phyloP scores from a whole-genome alignment of 1,139 yeast species.

The Hemisphaericaspora xylofermentans region DNA sequence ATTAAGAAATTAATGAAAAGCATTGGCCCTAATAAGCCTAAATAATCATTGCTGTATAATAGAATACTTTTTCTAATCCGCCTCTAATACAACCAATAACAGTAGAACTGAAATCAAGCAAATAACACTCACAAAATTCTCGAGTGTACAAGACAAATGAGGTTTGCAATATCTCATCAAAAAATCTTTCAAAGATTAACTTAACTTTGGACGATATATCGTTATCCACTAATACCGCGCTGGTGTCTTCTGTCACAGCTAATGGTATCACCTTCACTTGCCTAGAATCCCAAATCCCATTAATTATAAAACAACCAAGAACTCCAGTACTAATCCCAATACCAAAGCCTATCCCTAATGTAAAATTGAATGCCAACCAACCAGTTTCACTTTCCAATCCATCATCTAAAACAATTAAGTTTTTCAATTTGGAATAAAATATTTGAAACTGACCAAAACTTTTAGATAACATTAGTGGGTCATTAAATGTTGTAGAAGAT shows the following conservation, averaged over 20 bases:
- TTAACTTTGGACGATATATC: neutral
- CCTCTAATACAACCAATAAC: constrained; percentile 23
- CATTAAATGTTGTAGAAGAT: constrained; percentile 25
- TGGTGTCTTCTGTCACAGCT: neutral
- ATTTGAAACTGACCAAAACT: constrained; percentile 20
- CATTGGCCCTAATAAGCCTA: neutral
- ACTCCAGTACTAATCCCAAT: constrained; percentile 26
- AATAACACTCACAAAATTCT: constrained; percentile 9
- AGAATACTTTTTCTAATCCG: constrained; percentile 26
- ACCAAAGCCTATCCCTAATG: constrained; percentile 39
- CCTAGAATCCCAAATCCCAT: constrained; percentile 3
- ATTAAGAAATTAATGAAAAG: neutral
- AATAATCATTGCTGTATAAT: neutral
- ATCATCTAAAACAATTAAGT: constrained; percentile 10
- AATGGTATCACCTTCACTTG: neutral
- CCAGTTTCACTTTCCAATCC: constrained; percentile 7
- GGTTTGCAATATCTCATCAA: constrained; percentile 4
- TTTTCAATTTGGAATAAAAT: constrained; percentile 18
- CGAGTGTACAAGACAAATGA: constrained; percentile 8
- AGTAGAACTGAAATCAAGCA: constrained; percentile 20
- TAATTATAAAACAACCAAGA: constrained; percentile 14
- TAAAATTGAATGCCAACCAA: constrained; percentile 32
- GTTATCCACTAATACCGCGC: neutral
- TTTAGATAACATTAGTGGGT: constrained; percentile 34
- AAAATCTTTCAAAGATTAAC: constrained; percentile 5